Evolutionary conservation across 1,139 yeast species (phyloP).

Genomic region (Sugiyamaella xylanicola): DNA sequence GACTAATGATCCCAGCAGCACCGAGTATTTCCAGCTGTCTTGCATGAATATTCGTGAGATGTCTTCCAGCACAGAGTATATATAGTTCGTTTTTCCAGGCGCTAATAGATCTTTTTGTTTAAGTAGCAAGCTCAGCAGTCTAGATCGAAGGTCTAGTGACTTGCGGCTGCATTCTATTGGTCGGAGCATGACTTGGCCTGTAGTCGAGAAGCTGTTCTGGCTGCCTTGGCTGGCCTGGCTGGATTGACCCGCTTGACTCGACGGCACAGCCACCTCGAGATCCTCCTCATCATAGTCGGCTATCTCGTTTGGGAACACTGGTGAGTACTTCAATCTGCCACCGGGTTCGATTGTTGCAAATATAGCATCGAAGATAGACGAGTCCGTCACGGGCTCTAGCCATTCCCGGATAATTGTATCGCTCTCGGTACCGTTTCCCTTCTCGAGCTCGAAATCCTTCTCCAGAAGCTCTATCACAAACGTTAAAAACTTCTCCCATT

Average conservation of each 20-base stretch:
- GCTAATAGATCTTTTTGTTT: conserved; percentile 2
- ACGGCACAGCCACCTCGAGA: background rate
- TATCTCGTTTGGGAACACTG: conserved; percentile 8
- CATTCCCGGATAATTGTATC: conserved; percentile 14
- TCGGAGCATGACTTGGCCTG: conserved; percentile 2
- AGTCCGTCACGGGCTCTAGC: conserved; percentile 10
- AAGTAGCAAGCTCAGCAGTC: conserved; percentile 12
- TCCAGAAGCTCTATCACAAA: conserved; percentile 26
- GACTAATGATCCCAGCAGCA: conserved; percentile 7
- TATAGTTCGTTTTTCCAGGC: background rate
- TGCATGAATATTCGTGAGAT: conserved; percentile 1
- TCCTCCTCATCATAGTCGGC: background rate
- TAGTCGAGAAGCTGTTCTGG: background rate
- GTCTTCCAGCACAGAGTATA: background rate
- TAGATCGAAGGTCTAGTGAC: conserved; percentile 6
- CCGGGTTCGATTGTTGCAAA: conserved; percentile 19
- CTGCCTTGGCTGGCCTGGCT: background rate
- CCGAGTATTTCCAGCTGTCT: conserved; percentile 16
- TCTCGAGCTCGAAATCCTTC: conserved; percentile 16
- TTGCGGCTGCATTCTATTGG: background rate
- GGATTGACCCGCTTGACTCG: background rate
- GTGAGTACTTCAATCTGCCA: conserved; percentile 3
- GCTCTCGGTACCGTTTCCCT: background rate
- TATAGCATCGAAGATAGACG: conserved; percentile 15
- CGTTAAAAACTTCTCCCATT: conserved; percentile 24